A percentile compares a stretch with the other conserved stretches of the same genome.
These are phyloP conservation scores for Thalassiosira hispida DNA, from an alignment of 352 stramenopile genomes.

Conservation along the genomic window DNA sequence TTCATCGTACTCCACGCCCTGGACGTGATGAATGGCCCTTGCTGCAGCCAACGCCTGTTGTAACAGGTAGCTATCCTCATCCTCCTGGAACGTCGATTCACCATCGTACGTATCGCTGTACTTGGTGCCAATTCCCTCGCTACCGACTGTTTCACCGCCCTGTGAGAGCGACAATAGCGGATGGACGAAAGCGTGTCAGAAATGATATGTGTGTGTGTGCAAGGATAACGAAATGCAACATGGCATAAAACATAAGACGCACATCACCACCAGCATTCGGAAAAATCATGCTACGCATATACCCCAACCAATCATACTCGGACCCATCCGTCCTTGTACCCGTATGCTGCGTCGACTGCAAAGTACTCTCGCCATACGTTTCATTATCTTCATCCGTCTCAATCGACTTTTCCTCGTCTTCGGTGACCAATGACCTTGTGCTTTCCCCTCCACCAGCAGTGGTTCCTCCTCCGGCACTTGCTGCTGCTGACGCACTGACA, in stretches of 20 bases:
- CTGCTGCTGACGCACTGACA: background rate
- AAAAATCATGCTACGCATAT: constrained; percentile 38
- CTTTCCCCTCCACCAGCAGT: background rate
- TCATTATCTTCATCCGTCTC: constrained; percentile 29
- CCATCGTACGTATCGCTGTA: constrained; percentile 20
- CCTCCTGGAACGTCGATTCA: constrained; percentile 23
- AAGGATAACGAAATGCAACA: background rate
- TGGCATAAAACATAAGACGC: background rate
- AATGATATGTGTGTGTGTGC: background rate
- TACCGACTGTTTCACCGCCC: constrained; percentile 4
- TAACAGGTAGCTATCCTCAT: constrained; percentile 52
- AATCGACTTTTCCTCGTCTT: constrained; percentile 23
- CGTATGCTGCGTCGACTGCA: constrained; percentile 20
- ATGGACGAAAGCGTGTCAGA: background rate
- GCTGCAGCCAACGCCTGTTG: constrained; percentile 64
- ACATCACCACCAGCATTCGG: constrained; percentile 32
- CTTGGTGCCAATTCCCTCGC: constrained; percentile 8
- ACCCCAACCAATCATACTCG: constrained; percentile 43
- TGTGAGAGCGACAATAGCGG: background rate
- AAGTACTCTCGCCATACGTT: constrained; percentile 41
- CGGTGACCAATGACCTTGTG: background rate
- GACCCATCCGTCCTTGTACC: constrained; percentile 9
- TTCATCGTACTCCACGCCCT: constrained; percentile 73
- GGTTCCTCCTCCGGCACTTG: background rate
- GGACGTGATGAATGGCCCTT: constrained; percentile 64